A percentile compares a stretch with the other conserved stretches of the same genome.
Conservation (phyloP, 768 basidiomycete genomes). For the Mycena floridula region DNA sequence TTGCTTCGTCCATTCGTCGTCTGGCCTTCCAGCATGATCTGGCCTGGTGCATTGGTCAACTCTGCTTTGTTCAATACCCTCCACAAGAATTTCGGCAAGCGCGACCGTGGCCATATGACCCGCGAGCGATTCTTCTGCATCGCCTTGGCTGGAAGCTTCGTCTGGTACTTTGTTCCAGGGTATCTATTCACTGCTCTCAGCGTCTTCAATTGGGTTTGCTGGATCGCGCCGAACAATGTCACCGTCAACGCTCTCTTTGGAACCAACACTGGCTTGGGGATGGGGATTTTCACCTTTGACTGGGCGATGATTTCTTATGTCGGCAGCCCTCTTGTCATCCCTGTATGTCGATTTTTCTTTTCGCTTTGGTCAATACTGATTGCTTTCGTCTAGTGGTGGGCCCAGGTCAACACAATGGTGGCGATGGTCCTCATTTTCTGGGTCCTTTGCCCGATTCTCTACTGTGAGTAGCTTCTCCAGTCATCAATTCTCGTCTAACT, state of each 20-base stretch:
- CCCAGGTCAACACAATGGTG: conserved; percentile 66
- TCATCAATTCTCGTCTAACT: conserved; percentile 1
- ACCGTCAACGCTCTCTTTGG: conserved; percentile 72
- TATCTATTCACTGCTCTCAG: conserved; percentile 82
- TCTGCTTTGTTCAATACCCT: conserved; percentile 84
- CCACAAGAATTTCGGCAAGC: conserved; percentile 66
- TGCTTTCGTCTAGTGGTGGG: conserved; percentile 63
- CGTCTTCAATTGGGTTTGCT: conserved; percentile 88
- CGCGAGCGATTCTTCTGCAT: conserved; percentile 77
- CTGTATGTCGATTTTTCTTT: conserved; percentile 40
- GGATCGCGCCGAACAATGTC: conserved; percentile 78
- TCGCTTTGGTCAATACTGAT: conserved; percentile 7
- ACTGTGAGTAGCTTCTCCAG: conserved; percentile 41
- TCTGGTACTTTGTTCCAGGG: conserved; percentile 79
- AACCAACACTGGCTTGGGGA: conserved; percentile 67
- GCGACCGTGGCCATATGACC: conserved; percentile 65
- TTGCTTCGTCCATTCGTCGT: conserved; percentile 76
- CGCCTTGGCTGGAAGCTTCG: conserved; percentile 49
- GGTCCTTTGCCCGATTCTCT: conserved; percentile 68
- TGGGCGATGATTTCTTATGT: conserved; percentile 78
- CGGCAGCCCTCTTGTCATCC: conserved; percentile 74
- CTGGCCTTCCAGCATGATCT: conserved; percentile 84
- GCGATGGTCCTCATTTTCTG: conserved; percentile 68
- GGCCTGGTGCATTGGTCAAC: conserved; percentile 81
- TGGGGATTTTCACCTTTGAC: conserved; percentile 80